A percentile compares a stretch with the other conserved stretches of the same genome.
Conservation (phyloP, 2,329 filamentous ascomycete species). For the Dryadomyces quercivorus region DNA sequence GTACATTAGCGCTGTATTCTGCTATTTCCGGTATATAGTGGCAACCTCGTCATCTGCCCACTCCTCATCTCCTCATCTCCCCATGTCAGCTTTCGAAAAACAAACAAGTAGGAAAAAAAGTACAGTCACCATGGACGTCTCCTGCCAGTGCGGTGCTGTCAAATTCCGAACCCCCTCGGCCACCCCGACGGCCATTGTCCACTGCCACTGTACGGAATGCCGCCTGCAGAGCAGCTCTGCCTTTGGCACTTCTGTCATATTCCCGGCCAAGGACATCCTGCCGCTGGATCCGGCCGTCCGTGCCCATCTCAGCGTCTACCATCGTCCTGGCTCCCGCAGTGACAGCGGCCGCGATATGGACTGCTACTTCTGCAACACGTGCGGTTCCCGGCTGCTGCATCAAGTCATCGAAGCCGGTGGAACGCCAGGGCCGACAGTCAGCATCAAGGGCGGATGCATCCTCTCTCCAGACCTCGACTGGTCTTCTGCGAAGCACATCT, state of each 20-base stretch:
- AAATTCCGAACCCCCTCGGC: constrained; percentile 48
- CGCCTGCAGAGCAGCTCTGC: constrained; percentile 48
- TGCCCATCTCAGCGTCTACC: constrained; percentile 3
- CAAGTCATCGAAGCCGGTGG: constrained; percentile 26
- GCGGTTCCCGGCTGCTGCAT: constrained; percentile 35
- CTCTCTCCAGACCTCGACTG: constrained; percentile 27
- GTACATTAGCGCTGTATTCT: too few relatives aligned
- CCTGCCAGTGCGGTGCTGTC: constrained; percentile 54
- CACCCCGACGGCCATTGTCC: constrained; percentile 51
- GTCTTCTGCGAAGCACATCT: constrained; percentile 31
- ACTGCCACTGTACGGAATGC: constrained; percentile 60
- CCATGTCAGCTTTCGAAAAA: not conserved
- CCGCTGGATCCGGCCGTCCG: constrained; percentile 4
- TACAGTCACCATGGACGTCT: constrained; percentile 35
- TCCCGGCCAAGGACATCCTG: constrained; percentile 6
- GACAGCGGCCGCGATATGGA: constrained; percentile 8
- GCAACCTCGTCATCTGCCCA: not conserved
- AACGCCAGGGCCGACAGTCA: constrained; percentile 22
- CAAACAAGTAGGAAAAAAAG: too few relatives aligned
- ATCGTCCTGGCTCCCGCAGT: constrained; percentile 3
- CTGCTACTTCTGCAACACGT: constrained; percentile 19
- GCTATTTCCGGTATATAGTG: too few relatives aligned
- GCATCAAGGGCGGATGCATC: constrained; percentile 32
- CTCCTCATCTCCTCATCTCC: not conserved
- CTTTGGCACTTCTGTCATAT: constrained; percentile 11